Percentiles rank a stretch among this genome's conserved stretches.
Conservation (phyloP, 345 rosid species). For the Moricandia moricandioides region DNA sequence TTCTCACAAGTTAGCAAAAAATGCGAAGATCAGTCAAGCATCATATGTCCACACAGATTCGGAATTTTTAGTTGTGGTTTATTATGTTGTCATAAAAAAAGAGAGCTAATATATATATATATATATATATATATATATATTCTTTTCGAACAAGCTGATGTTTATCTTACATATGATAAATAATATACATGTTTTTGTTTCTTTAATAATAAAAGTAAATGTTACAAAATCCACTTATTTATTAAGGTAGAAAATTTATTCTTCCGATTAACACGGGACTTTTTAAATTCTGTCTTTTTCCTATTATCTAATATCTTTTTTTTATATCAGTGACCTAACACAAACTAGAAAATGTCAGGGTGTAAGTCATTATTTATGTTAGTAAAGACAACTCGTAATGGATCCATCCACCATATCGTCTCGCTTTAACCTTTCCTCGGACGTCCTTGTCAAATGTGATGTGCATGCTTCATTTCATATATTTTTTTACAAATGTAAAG, state of each 20-base stretch:
- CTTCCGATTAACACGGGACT: neutral
- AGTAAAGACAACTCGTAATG: neutral
- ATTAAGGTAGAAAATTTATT: neutral
- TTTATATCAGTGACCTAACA: neutral
- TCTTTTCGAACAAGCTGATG: neutral
- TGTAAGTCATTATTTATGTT: neutral
- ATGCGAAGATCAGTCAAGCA: no score
- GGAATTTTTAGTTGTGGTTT: no score
- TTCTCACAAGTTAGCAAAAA: neutral
- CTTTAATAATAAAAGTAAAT: neutral
- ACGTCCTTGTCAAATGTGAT: conserved; percentile 17
- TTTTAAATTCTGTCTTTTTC: neutral
- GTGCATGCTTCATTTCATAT: conserved; percentile 3
- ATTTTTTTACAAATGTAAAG: neutral
- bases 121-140: no score
- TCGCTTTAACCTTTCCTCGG: conserved; percentile 1
- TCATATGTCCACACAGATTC: no score
- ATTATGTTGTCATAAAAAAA: no score
- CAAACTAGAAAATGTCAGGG: neutral
- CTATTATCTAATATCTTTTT: neutral
- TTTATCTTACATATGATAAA: neutral
- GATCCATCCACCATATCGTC: conserved; percentile 2
- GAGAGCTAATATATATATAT: neutral
- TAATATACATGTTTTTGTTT: neutral
- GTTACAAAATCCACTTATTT: neutral